A percentile compares a stretch with the other conserved stretches of the same genome.
Conservation (phyloP, 2,329 filamentous ascomycete species). For the Paecilomyces dactylethromorphus region DNA sequence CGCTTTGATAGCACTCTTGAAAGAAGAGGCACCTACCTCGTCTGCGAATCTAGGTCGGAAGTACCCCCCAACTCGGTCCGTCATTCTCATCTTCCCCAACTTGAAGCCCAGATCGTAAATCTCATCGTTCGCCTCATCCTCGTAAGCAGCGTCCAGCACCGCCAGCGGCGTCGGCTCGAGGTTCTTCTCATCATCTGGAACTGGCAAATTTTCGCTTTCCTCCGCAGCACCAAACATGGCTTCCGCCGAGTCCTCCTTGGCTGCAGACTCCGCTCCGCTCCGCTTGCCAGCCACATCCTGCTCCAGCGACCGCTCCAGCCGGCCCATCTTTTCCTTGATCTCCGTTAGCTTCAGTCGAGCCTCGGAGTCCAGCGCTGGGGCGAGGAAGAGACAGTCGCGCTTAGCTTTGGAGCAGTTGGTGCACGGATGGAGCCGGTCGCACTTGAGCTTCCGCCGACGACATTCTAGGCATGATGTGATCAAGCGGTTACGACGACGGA, state of each 20-base stretch:
- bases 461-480: slow-evolving; percentile 66
- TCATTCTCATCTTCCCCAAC: slow-evolving; percentile 66
- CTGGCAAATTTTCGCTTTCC: slow-evolving; percentile 18
- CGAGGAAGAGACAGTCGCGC: slow-evolving; percentile 57
- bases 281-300: slow-evolving; percentile 54
- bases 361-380: slow-evolving; percentile 61
- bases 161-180: slow-evolving; percentile 59
- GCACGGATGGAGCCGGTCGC: slow-evolving; percentile 65
- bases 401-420: slow-evolving; percentile 48
- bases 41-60: slow-evolving; percentile 64
- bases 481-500: slow-evolving; percentile 59
- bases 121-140: slow-evolving; percentile 59
- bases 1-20: neutral
- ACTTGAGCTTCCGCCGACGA: slow-evolving; percentile 68
- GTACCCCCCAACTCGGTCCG: slow-evolving; percentile 66
- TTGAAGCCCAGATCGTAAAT: slow-evolving; percentile 65
- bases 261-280: slow-evolving; percentile 1
- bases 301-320: slow-evolving; percentile 63
- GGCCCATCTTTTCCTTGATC: slow-evolving; percentile 72
- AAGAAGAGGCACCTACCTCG: slow-evolving; percentile 46
- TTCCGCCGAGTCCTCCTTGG: slow-evolving; percentile 24
- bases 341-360: slow-evolving; percentile 65
- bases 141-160: slow-evolving; percentile 61
- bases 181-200: slow-evolving; percentile 48
- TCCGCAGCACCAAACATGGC: slow-evolving; percentile 44